Evolutionary conservation across 2,329 filamentous ascomycete genomes (phyloP).

Genomic region (Gyromitra esculenta): DNA sequence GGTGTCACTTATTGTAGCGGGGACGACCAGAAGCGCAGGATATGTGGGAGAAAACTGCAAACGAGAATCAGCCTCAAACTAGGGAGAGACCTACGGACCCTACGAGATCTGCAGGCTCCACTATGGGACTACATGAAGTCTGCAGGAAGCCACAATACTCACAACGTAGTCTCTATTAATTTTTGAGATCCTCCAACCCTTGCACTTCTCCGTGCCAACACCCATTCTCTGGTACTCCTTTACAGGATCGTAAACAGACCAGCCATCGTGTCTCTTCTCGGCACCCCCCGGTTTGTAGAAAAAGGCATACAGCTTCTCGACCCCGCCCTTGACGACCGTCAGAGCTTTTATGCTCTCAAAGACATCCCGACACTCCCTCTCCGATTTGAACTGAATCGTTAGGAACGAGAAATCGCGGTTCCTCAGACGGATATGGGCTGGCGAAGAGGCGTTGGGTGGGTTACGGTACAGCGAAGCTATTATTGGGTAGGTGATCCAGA

Average conservation of each 20-base stretch:
- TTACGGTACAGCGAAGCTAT: slow-evolving; percentile 78
- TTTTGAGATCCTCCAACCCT: slow-evolving; percentile 86
- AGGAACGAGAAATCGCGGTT: slow-evolving; percentile 95
- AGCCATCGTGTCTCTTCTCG: slow-evolving; percentile 80
- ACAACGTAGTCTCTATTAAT: slow-evolving; percentile 87
- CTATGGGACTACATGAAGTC: too few species aligned
- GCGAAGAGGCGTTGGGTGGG: slow-evolving; percentile 52
- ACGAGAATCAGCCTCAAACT: slow-evolving; percentile 29
- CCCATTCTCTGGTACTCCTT: slow-evolving; percentile 87
- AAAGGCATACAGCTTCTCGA: slow-evolving; percentile 93
- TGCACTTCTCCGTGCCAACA: slow-evolving; percentile 68
- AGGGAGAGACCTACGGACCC: neutral
- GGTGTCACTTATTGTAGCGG: slow-evolving; percentile 92
- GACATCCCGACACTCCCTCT: slow-evolving; percentile 79
- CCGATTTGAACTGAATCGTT: slow-evolving; percentile 84
- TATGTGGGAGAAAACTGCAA: slow-evolving; percentile 86
- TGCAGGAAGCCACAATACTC: slow-evolving; percentile 52
- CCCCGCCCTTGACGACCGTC: slow-evolving; percentile 72
- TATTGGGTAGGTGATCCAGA: slow-evolving; percentile 95
- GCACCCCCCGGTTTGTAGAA: slow-evolving; percentile 77
- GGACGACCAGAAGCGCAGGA: slow-evolving; percentile 83
- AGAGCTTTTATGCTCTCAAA: slow-evolving; percentile 85
- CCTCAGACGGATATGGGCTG: slow-evolving; percentile 82
- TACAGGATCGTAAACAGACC: slow-evolving; percentile 84
- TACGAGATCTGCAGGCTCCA: too few species aligned